Evolutionary conservation across 2,329 filamentous ascomycete genomes (phyloP), one percentile per base, ranked within the genome.

Genomic region (Trichoderma sp.): DNA sequence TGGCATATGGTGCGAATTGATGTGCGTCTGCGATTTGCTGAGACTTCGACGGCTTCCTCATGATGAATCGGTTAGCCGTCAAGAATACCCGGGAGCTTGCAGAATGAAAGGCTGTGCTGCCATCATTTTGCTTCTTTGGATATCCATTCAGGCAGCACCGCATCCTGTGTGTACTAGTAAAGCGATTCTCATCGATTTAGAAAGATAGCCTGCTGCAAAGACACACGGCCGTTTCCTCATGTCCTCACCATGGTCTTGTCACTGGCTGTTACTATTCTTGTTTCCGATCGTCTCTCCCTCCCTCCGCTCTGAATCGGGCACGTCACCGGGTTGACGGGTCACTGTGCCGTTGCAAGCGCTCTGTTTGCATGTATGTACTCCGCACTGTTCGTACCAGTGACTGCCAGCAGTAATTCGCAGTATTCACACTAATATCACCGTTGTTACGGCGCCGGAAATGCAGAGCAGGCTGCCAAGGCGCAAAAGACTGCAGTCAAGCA

Each of bases 211-310:
- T 30, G 34, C 32, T 39, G 32, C 6, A 21, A 39, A 24, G 51
- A 43, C 32, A 34, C 32, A 11, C n/a, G 32, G 51, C 21, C 18
- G 34, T 26, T 32, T 51, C 28, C 28, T 7, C 36, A 61, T 51
- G 9, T 26, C n/a, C 56, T 62, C 57, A 28, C 43, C 39, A 53
- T 43, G n/a, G 30, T 34, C 28, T 21, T 24, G 26, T 60, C 21
- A 70, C 26, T 34, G 28, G 39, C n/a, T 53, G 67, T 53, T 70
- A 9, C 67, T 70, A 70, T 70, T 70, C 67, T 62, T 62, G 67
- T 62, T 43, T 14, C 24, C 36, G 57, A 36, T 53, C 57, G 24
- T 61, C 53, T 30, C 57, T 47, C 34, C 18, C 53, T 24, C 28
- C 57, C 30, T 28, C 30, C 24, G 26, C 39, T 30, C 21, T 11